phyloP scores from a whole-genome alignment of 1,284 basidiomycete genomes.

The Thecaphora thlaspeos region DNA sequence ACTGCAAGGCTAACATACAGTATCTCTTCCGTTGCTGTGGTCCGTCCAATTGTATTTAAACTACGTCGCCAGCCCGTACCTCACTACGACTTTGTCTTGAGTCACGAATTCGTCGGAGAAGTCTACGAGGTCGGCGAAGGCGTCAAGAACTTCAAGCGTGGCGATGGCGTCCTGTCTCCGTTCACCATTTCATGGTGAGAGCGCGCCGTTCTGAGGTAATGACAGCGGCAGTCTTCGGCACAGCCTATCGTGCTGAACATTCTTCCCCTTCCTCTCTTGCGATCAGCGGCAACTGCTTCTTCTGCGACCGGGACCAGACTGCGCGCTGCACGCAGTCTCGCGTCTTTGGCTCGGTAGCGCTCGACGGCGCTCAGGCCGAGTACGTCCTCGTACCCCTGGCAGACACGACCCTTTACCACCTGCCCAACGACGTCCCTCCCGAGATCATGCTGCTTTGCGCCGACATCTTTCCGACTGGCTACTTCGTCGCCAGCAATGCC shows the following conservation, averaged over 20 bases:
- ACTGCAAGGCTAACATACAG: no score
- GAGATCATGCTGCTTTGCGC: conserved; percentile 65
- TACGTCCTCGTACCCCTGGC: conserved; percentile 75
- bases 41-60: no score
- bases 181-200: conserved; percentile 81
- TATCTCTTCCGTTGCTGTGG: no score
- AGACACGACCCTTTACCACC: conserved; percentile 73
- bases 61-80: conserved; percentile 35
- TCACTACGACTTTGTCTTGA: conserved; percentile 58
- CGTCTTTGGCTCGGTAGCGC: conserved; percentile 71
- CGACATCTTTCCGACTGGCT: conserved; percentile 63
- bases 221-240: no score
- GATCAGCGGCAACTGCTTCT: conserved; percentile 56
- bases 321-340: conserved; percentile 70
- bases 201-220: no score
- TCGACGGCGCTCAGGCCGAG: conserved; percentile 83
- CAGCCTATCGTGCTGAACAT: no score
- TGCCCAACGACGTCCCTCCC: conserved; percentile 61
- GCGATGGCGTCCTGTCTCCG: conserved; percentile 81
- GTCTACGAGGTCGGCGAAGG: conserved; percentile 71
- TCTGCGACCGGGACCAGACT: conserved; percentile 74
- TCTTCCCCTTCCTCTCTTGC: background rate
- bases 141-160: conserved; percentile 69
- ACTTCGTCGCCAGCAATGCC: conserved; percentile 72
- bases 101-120: conserved; percentile 81